phyloP scores from a whole-genome alignment of 139 green algal species.

The Chlorella sp. region DNA sequence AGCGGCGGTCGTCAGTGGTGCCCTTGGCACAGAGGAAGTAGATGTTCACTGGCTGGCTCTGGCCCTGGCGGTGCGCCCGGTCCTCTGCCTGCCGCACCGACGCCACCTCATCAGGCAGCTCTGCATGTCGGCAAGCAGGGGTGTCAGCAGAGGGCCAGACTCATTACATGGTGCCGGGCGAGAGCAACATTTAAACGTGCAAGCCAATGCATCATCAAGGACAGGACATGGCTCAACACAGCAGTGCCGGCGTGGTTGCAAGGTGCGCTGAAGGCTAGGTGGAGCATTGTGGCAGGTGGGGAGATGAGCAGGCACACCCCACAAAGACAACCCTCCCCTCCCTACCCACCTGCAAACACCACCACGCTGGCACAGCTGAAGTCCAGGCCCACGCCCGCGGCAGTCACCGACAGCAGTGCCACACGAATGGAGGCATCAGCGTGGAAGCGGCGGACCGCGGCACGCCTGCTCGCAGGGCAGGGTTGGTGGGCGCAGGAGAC shows the following conservation, averaged over 20 bases:
- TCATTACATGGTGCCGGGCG: too few relatives aligned
- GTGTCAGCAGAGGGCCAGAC: neutral
- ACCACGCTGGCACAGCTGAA: constrained; percentile 86
- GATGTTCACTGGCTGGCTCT: constrained; percentile 80
- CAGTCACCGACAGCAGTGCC: constrained; percentile 91
- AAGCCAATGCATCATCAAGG: too few relatives aligned
- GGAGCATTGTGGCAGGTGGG: too few relatives aligned
- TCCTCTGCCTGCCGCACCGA: constrained; percentile 90
- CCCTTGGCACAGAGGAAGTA: constrained; percentile 87
- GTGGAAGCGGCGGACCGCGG: constrained; percentile 16
- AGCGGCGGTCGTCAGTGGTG: constrained; percentile 79
- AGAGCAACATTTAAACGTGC: too few relatives aligned
- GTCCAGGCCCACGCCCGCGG: constrained; percentile 92
- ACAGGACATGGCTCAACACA: too few relatives aligned
- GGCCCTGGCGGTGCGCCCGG: constrained; percentile 84
- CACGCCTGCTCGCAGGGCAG: neutral
- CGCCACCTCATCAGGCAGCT: constrained; percentile 61
- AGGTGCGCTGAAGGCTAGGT: too few relatives aligned
- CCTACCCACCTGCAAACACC: constrained; percentile 80
- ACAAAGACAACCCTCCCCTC: too few relatives aligned
- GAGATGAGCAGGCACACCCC: too few relatives aligned
- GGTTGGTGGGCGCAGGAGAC: neutral
- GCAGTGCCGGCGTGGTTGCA: too few relatives aligned
- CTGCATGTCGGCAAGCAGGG: neutral
- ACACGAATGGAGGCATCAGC: constrained; percentile 69